Conservation (phyloP, 2,329 filamentous ascomycete species). For the Corinectria fuckeliana region DNA sequence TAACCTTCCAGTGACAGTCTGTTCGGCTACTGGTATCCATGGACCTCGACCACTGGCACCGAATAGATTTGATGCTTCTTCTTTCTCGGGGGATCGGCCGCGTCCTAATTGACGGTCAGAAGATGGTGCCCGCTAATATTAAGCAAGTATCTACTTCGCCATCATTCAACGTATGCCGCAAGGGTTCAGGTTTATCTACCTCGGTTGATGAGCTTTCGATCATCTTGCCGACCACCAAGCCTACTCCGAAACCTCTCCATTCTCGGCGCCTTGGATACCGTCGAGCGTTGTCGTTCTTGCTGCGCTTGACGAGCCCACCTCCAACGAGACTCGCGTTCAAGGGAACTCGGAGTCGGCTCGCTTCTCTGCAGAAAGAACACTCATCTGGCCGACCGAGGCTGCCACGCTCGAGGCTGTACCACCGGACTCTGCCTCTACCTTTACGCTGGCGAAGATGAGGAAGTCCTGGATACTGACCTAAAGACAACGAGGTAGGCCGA, state of each 20-base stretch:
- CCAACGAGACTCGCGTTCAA: slow-evolving; percentile 23
- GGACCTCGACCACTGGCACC: no score
- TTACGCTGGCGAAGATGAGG: slow-evolving; percentile 17
- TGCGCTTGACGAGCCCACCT: slow-evolving; percentile 26
- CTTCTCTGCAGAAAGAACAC: slow-evolving; percentile 27
- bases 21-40: no score
- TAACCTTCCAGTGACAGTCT: no score
- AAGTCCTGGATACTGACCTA: slow-evolving; percentile 15
- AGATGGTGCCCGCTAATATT: slow-evolving; percentile 17
- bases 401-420: slow-evolving; percentile 12
- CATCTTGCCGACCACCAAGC: slow-evolving; percentile 20
- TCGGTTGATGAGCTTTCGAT: slow-evolving; percentile 21
- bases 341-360: slow-evolving; percentile 29
- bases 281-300: slow-evolving; percentile 29
- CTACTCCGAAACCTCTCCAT: slow-evolving; percentile 18
- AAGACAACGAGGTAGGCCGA: slow-evolving; percentile 19
- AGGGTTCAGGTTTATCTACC: not conserved
- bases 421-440: slow-evolving; percentile 14
- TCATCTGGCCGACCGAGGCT: slow-evolving; percentile 11
- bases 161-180: slow-evolving; percentile 17
- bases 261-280: slow-evolving; percentile 20
- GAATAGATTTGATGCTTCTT: slow-evolving; percentile 18
- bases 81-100: slow-evolving; percentile 54
- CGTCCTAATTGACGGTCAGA: slow-evolving; percentile 37
- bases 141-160: slow-evolving; percentile 22